Percentiles rank a stretch among this genome's conserved stretches.
phyloP scores from a whole-genome alignment of 192 early-diverging fungal species.

The Helicostylum pulchrum region DNA sequence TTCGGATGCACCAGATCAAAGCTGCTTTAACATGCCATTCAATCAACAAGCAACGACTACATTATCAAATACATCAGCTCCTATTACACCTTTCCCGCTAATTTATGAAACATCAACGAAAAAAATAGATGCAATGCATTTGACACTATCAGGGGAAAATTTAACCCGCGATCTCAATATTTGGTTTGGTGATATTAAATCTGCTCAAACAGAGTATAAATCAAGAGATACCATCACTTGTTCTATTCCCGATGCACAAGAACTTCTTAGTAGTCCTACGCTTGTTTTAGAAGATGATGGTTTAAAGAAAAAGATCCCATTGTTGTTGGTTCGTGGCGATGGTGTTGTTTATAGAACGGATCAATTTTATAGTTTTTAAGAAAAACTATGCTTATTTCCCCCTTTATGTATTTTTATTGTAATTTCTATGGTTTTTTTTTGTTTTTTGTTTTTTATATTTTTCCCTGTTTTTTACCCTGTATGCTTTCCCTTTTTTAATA shows the following conservation, averaged over 20 bases:
- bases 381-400: not conserved
- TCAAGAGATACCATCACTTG: constrained; percentile 41
- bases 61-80: not conserved
- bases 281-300: constrained; percentile 11
- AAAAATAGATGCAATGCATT: not conserved
- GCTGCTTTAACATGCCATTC: not conserved
- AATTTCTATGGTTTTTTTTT: too few relatives aligned
- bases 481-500: too few relatives aligned
- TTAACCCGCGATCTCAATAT: constrained; percentile 64
- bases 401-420: not conserved
- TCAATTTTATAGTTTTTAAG: constrained; percentile 24
- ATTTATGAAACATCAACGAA: not conserved
- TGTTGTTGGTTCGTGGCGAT: constrained; percentile 41
- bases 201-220: constrained; percentile 43
- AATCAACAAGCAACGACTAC: not conserved
- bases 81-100: constrained; percentile 32
- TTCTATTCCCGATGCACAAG: constrained; percentile 34
- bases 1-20: not conserved
- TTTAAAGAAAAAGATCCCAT: constrained; percentile 21
- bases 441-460: too few relatives aligned
- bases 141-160: constrained; percentile 59
- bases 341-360: constrained; percentile 44
- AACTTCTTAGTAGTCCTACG: constrained; percentile 19
- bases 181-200: constrained; percentile 63
- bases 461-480: too few relatives aligned